These are phyloP conservation scores for Plantago coronopus DNA, from an alignment of 305 asterid genomes.

Conservation along the genomic window DNA sequence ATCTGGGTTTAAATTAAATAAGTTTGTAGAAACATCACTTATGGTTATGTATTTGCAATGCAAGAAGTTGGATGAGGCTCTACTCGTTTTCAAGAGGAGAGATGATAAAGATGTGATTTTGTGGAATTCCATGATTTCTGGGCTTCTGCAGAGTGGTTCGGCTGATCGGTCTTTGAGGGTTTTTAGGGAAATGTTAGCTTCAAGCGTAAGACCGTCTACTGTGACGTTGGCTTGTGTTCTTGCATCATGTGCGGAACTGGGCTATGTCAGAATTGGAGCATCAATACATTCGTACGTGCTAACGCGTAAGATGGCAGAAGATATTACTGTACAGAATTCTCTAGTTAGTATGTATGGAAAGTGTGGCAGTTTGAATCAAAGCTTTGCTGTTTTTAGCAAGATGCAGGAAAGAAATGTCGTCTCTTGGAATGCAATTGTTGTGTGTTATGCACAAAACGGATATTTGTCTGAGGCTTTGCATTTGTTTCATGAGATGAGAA, in stretches of 20 bases:
- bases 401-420: slow-evolving; percentile 63
- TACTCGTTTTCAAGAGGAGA: slow-evolving; percentile 39
- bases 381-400: slow-evolving; percentile 47
- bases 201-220: slow-evolving; percentile 43
- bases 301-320: slow-evolving; percentile 46
- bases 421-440: slow-evolving; percentile 78
- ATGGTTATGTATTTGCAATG: slow-evolving; percentile 56
- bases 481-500: slow-evolving; percentile 64
- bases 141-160: slow-evolving; percentile 64
- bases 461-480: slow-evolving; percentile 40
- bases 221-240: slow-evolving; percentile 63
- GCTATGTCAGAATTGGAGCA: slow-evolving; percentile 46
- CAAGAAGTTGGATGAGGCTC: slow-evolving; percentile 45
- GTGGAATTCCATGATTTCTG: slow-evolving; percentile 79
- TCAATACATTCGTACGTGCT: slow-evolving; percentile 60
- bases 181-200: slow-evolving; percentile 50
- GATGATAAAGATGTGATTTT: slow-evolving; percentile 54
- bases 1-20: slow-evolving; percentile 45
- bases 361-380: slow-evolving; percentile 55
- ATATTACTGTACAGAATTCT: slow-evolving; percentile 54
- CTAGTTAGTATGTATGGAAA: slow-evolving; percentile 71
- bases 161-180: slow-evolving; percentile 54
- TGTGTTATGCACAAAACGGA: slow-evolving; percentile 61
- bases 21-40: slow-evolving; percentile 57
- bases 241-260: slow-evolving; percentile 73